Evolutionary conservation across 805 yeast genomes (phyloP).

Genomic region (Pichia scutulata): DNA sequence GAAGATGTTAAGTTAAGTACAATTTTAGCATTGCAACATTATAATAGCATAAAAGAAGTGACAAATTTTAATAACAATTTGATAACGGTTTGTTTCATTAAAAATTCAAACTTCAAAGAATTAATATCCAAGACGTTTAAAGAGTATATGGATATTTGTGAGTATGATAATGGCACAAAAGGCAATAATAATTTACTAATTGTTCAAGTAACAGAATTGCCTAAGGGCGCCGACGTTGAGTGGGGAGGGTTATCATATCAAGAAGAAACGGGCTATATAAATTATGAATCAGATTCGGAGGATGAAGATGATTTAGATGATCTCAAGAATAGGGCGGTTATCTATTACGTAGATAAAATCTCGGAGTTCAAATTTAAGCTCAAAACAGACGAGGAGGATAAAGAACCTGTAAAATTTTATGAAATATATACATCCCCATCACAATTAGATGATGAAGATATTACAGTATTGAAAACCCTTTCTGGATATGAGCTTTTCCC

Average conservation of each 20-base stretch:
- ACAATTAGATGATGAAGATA: background rate
- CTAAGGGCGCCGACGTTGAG: conserved; percentile 59
- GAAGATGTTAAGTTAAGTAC: conserved; percentile 27
- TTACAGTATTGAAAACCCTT: background rate
- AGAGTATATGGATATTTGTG: conserved; percentile 24
- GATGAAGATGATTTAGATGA: conserved; percentile 17
- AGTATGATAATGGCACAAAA: conserved; percentile 11
- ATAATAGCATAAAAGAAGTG: conserved; percentile 52
- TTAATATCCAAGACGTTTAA: conserved; percentile 38
- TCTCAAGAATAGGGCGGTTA: conserved; percentile 29
- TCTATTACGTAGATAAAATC: conserved; percentile 37
- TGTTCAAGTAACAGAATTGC: conserved; percentile 50
- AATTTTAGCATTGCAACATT: conserved; percentile 65
- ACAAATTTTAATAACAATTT: conserved; percentile 40
- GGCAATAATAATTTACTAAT: conserved; percentile 34
- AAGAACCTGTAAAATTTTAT: conserved; percentile 12
- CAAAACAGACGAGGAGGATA: background rate
- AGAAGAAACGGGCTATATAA: conserved; percentile 32
- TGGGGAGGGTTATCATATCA: conserved; percentile 63
- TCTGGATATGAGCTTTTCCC: conserved; percentile 19
- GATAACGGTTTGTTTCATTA: conserved; percentile 48
- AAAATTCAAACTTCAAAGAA: conserved; percentile 25
- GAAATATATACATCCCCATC: conserved; percentile 14
- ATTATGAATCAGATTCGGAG: conserved; percentile 35
- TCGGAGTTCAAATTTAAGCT: conserved; percentile 28